Base-by-base conservation (phyloP, 148 eudicot genomes). In the Rhododendron ferrugineum region DNA sequence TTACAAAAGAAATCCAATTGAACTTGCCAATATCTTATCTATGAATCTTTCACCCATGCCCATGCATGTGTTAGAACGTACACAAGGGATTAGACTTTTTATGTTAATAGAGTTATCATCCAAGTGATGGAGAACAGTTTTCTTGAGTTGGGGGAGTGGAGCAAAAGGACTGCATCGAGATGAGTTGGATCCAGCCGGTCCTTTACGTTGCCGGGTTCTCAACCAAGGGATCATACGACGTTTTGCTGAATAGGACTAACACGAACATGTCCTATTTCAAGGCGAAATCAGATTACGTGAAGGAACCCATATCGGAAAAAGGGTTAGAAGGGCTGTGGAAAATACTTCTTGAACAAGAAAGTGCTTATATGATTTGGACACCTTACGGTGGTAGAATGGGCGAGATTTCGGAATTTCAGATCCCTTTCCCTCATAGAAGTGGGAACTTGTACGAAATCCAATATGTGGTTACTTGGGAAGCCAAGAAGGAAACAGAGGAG, bases 311-410 rank as follows among this genome's bases (percentile, higher is more conserved):
- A 22, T 82, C 90, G 1, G 86, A 80, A 76, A 36, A 52, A 2
- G 91, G 86, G 7, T 40, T 40, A 40, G 42, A 40, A 40, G 42
- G 42, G 42, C 42, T 40, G 42, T 40, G 42, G 42, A 44, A 81
- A 85, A 89, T 77, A 32, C 88, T 91, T 89, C 84, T 87, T 13
- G 88, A 89, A 70, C 46, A 89, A 4, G 82, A 84, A 40, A 66
- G 37, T n/a, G 91, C 88, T 30, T 30, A n/a, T 5, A 37, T 91
- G 76, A 58, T 85, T 2, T 89, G 89, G 75, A 87, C 82, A 52
- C 92, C 92, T 1, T 89, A 87, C 5, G 92, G 92, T 18, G 90
- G 92, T 18, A 79, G 42, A 37, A 89, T 90, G 92, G 82, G 82
- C 8, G 87, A 86, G 60, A 86, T 90, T 47, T 20, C 90, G 0